Evolutionary conservation across 2,329 filamentous ascomycete species (phyloP), one percentile per base, ranked within the genome.

Genomic region (Hypoxylon rubiginosum): DNA sequence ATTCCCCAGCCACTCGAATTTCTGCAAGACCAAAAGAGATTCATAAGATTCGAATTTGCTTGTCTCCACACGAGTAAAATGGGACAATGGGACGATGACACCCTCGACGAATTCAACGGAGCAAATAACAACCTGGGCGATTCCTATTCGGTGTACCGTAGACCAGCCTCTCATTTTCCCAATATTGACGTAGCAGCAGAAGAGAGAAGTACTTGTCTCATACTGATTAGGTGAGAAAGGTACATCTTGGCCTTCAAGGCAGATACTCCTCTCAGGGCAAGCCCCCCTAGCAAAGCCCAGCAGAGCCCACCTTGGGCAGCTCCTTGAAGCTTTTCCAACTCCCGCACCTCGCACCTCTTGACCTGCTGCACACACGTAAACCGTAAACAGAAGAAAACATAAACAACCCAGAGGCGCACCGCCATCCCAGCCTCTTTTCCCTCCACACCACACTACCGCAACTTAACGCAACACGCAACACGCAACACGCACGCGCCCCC

Each of bases 331-430:
- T 19, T 43, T 43, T 13, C 58, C 55, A 36, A 30, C 54, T 41
- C 54, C 61, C 45, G 34, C 30, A 46, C 28, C 58, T 64, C 39
- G 66, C 66, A 66, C 66, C n/a, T 41, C 34, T n/a, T 9, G 34
- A 10, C 34, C 28, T 30, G 28, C 28, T 9, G 28, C 28, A 30
- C 32, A n/a, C n/a, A n/a, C n/a, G n/a, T n/a, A 28, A 7, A 2
- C 4, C 13, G 66, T 68, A 58, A 68, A 68, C 59, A 68, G 41
- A 66, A 64, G 71, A 75, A 73, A 78, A 77, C 74, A 76, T 77
- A 78, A 78, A 78, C 76, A 78, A 77, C 71, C 53, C 61, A 51
- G 7, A 34, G 30, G 41, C 46, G 49, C 62, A 60, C 66, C 51
- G 46, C 64, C 64, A 45, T 34, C 32, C 58, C 49, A 52, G 36